Evolutionary conservation across 2,329 filamentous ascomycete species (phyloP), one percentile per base, ranked within the genome.

Genomic region (Seiridium unicorne): DNA sequence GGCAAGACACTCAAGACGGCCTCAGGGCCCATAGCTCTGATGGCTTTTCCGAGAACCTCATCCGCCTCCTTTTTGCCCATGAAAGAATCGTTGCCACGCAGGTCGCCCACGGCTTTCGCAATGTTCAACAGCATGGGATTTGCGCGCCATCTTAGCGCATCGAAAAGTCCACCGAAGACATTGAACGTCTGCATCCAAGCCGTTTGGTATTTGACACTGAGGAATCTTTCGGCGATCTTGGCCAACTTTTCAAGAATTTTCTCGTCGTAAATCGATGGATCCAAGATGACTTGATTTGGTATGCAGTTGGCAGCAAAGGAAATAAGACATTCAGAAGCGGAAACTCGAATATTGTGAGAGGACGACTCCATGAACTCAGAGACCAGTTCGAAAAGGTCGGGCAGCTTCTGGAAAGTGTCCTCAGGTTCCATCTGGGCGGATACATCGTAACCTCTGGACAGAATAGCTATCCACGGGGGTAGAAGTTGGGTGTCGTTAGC

Each of bases 181-280:
- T 88, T 92, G 78, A 98, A 98, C 1, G 96, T 93, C 73, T 99
- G 93, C 77, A 91, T 88, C 92, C 94, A 97, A 3, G 95, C 95
- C 34, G 89, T 87, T 77, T 98, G 95, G 71, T 93, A 99, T 70
- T 95, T 95, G 44, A 98, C 88, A 56, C 87, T 93, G 51, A 99
- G 81, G 6, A 98, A 81, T 44, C 89, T 85, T 63, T 89, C 88
- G 0, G 90, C 88, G 3, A 83, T 83, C 70, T 86, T 89, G 10
- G 91, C 88, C 31, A 99, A 76, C 72, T 93, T 94, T 70, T 93
- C 91, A 8, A 98, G 76, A 0, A 88, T 84, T 77, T 96, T 97
- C 74, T 98, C 93, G 67, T 98, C 94, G 73, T 91, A 96, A 51
- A 97, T 85, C 2, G 93, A 96, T 32, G 93, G 93, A 65, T 97